Conservation (phyloP, 345 rosid genomes). For the Toxicodendron radicans region DNA sequence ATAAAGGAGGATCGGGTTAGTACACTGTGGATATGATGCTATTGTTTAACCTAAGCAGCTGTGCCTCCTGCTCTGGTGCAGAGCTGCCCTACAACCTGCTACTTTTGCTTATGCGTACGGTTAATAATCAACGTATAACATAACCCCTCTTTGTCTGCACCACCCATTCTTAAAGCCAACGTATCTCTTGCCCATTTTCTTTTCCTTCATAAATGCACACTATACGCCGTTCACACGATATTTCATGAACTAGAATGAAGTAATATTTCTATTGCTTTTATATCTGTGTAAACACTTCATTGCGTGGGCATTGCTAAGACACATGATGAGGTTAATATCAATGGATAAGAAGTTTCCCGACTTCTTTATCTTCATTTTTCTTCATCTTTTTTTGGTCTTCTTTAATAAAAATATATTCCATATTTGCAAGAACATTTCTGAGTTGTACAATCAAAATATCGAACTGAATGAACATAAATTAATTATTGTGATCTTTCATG, state of each 20-base stretch:
- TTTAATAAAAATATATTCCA: too few relatives aligned
- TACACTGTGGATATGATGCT: constrained; percentile 20
- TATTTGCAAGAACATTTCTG: too few relatives aligned
- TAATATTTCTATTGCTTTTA: neutral
- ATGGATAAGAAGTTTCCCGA: too few relatives aligned
- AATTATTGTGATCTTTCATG: too few relatives aligned
- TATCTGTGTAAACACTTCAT: neutral
- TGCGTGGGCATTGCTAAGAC: too few relatives aligned
- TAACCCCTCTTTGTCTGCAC: constrained; percentile 22
- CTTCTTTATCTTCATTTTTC: too few relatives aligned
- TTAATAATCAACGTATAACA: neutral
- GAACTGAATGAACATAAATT: too few relatives aligned
- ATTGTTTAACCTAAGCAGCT: constrained; percentile 5
- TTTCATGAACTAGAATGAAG: neutral
- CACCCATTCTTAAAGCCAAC: neutral
- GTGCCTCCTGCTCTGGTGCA: constrained; percentile 14
- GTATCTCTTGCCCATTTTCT: neutral
- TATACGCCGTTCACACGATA: neutral
- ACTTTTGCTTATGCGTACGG: constrained; percentile 19
- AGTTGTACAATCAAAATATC: too few relatives aligned
- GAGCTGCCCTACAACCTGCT: constrained; percentile 13
- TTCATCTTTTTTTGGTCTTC: too few relatives aligned
- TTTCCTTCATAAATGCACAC: neutral
- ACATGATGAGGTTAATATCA: too few relatives aligned
- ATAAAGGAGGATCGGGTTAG: constrained; percentile 13